Conservation (phyloP, 2,329 filamentous ascomycete species). For the Diaporthe nobilis region DNA sequence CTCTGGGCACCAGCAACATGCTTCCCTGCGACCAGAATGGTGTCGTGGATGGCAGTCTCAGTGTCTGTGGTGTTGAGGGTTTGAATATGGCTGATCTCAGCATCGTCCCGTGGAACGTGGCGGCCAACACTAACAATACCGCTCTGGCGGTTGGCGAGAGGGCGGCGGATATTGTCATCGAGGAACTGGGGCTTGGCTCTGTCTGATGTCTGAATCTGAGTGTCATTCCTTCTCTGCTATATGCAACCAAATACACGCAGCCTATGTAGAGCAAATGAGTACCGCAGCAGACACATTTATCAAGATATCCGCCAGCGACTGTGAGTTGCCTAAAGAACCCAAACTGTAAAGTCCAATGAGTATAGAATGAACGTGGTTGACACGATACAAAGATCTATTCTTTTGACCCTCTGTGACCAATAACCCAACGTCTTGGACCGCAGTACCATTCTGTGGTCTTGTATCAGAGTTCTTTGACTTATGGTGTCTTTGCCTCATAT, state of each 20-base stretch:
- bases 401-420: background rate
- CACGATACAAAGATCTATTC: background rate
- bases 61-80: conserved; percentile 58
- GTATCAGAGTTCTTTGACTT: background rate
- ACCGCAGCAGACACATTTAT: too few species aligned
- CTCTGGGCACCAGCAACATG: conserved; percentile 63
- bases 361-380: background rate
- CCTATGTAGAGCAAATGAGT: background rate
- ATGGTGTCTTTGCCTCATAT: background rate
- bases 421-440: background rate
- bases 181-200: conserved; percentile 4
- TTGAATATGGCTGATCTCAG: conserved; percentile 58
- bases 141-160: conserved; percentile 61
- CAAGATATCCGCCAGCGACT: background rate
- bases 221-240: background rate
- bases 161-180: conserved; percentile 53
- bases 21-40: conserved; percentile 55
- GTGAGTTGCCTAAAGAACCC: too few species aligned
- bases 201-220: background rate
- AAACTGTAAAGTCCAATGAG: too few species aligned
- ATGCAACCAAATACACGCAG: background rate
- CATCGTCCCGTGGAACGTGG: conserved; percentile 56
- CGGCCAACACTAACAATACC: conserved; percentile 59
- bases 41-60: conserved; percentile 58
- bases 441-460: background rate